phyloP scores from a whole-genome alignment of 495 filamentous ascomycete species.

The Penicillium pulvis region DNA sequence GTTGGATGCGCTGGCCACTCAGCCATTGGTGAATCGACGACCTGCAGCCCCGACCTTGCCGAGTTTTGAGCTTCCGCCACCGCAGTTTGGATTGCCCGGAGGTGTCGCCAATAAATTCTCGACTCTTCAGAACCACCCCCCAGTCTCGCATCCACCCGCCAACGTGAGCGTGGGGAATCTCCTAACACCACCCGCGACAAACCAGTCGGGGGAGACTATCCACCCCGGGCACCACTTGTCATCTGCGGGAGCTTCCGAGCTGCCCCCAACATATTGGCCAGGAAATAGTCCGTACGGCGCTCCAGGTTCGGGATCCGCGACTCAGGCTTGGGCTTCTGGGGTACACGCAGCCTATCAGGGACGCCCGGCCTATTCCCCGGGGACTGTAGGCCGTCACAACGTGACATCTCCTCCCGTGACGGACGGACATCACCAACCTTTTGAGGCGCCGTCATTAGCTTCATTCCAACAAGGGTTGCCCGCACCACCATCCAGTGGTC shows the following conservation, averaged over 20 bases:
- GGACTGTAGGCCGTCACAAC: slow-evolving; percentile 44
- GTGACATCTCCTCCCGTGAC: slow-evolving; percentile 54
- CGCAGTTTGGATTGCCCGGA: slow-evolving; percentile 36
- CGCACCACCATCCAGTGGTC: slow-evolving; percentile 40
- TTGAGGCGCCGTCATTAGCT: slow-evolving; percentile 58
- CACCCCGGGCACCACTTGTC: slow-evolving; percentile 49
- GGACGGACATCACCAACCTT: slow-evolving; percentile 53
- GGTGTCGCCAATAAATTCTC: slow-evolving; percentile 44
- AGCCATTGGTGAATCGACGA: slow-evolving; percentile 59
- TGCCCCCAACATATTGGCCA: slow-evolving; percentile 49
- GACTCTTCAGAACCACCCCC: slow-evolving; percentile 33
- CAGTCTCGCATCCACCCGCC: slow-evolving; percentile 39
- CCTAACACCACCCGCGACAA: slow-evolving; percentile 62
- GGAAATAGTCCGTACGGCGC: slow-evolving; percentile 55
- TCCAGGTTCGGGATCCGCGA: slow-evolving; percentile 29
- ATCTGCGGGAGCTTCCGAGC: slow-evolving; percentile 47
- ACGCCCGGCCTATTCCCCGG: slow-evolving; percentile 59
- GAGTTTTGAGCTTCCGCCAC: slow-evolving; percentile 63
- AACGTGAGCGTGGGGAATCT: slow-evolving; percentile 62
- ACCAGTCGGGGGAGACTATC: slow-evolving; percentile 59
- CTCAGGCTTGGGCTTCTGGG: slow-evolving; percentile 45
- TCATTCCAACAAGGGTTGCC: slow-evolving; percentile 60
- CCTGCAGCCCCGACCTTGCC: slow-evolving; percentile 63
- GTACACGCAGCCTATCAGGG: slow-evolving; percentile 40
- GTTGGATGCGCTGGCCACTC: slow-evolving; percentile 43